Evolutionary conservation across 1,284 basidiomycete species (phyloP), one percentile per base, ranked within the genome.

Genomic region (Melampsora larici-populina): DNA sequence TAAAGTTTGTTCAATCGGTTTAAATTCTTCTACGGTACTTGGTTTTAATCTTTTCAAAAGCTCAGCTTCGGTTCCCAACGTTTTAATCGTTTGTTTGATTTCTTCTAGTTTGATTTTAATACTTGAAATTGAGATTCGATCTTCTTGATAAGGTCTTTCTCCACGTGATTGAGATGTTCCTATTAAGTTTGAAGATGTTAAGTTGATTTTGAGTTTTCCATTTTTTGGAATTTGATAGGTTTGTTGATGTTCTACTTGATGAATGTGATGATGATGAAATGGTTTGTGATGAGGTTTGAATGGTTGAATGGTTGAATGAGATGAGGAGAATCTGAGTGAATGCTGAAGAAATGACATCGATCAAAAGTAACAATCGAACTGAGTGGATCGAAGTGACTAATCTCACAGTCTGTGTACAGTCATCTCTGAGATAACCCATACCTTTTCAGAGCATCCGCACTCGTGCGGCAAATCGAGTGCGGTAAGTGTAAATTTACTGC

Each of bases 111-210:
- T 17, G n/a, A 29, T 26, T 24, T 33, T 11, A 29, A 72, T 31
- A n/a, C 70, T 72, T 8, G 60, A 62, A 63, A 74, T 21, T 17
- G 48, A 9, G 24, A 43, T 21, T 31, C 6, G 51, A 51, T 74
- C 72, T 36, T 74, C 72, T 49, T 74, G 72, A 51, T 74, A 74
- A 1, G 72, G 8, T 15, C 72, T 24, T 58, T 74, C 72, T 17
- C 72, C 72, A 48, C 72, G 72, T 55, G 63, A 74, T 33, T 74
- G 72, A 26, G 72, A 43, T 3, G 66, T 51, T 2, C 72, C 72
- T 11, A 74, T 62, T 5, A 46, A 36, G 5, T 46, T 9, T 13
- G 21, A 18, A 17, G 72, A 74, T 17, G 55, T 5, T 11, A 74
- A 36, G 0, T 40, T 51, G 2, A 74, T 29, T 6, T 49, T 49